Evolutionary conservation across 1,284 basidiomycete genomes (phyloP), one percentile per base, ranked within the genome.

Genomic region (Blastosporella zonata): DNA sequence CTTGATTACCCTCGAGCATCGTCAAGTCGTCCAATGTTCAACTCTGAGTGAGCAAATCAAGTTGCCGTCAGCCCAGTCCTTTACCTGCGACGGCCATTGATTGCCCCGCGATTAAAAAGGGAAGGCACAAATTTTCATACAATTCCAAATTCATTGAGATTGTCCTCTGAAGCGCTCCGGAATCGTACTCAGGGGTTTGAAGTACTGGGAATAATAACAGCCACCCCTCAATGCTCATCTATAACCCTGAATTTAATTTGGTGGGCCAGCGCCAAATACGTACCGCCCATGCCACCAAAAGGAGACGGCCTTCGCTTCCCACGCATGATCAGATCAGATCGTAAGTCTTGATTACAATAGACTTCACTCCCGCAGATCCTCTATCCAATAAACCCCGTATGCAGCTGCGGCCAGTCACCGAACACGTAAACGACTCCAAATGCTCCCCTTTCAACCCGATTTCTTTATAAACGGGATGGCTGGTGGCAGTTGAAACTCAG

Each of bases 321-420:
- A n/a, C n/a, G n/a, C n/a, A n/a, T 40, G 45, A 53, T 54, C 43
- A 45, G 27, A 50, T 51, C 45, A 51, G 49, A 50, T 46, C 46
- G 38, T n/a, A 20, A 37, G 31, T 23, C 10, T 23, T 20, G 9
- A 33, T 43, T 39, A 28, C 38, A 41, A 41, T 21, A 36, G 7
- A 15, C 31, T 31, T 8, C 15, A 37, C 6, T 17, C 21, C 8
- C 18, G n/a, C 23, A 27, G 20, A 25, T 21, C 15, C n/a, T 40
- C 20, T 22, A 18, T 18, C 33, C 15, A 20, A 27, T 27, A 5
- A 27, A 27, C 25, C 25, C 6, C 25, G 10, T 10, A 27, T 27
- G 10, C n/a, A n/a, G n/a, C n/a, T n/a, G n/a, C n/a, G n/a, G 10
- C 25, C 25, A 27, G 25, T 10, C 25, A 27, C 10, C 25, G 5